Evolutionary conservation across 495 filamentous ascomycete genomes (phyloP).

Genomic region (Schizothecium vesticola): DNA sequence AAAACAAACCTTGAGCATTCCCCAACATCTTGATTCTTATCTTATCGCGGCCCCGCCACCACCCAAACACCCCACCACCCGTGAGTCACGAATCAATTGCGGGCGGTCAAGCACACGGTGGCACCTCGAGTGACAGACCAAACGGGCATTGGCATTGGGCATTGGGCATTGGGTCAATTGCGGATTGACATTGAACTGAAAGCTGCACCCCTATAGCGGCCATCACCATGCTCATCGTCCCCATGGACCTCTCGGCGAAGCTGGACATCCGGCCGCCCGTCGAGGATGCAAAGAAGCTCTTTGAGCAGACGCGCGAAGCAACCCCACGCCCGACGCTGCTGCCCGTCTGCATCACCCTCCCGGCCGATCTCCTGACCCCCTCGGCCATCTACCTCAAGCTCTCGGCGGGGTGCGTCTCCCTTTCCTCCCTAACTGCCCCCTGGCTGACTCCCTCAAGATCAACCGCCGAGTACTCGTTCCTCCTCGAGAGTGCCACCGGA

Average conservation of each 20-base stretch:
- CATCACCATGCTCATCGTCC: neutral
- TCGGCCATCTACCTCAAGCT: conserved; percentile 89
- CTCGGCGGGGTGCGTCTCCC: conserved; percentile 23
- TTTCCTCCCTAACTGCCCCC: neutral
- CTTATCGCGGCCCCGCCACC: conserved; percentile 9
- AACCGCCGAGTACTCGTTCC: conserved; percentile 72
- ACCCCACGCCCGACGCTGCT: conserved; percentile 61
- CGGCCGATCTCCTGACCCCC: conserved; percentile 88
- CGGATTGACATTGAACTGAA: too few relatives aligned
- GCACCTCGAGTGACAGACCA: neutral
- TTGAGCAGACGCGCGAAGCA: conserved; percentile 23
- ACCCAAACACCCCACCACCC: neutral
- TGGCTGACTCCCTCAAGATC: conserved; percentile 36
- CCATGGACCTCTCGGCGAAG: conserved; percentile 20
- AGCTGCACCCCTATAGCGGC: too few relatives aligned
- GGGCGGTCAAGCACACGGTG: conserved; percentile 4
- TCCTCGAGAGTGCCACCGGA: conserved; percentile 92
- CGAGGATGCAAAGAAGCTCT: conserved; percentile 22
- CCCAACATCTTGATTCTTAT: neutral
- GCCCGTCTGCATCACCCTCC: conserved; percentile 77
- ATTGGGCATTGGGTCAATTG: too few relatives aligned
- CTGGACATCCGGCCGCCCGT: conserved; percentile 26
- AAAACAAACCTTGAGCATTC: neutral
- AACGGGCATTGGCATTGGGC: too few relatives aligned
- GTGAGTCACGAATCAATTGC: conserved; percentile 1